Conservation (phyloP, 495 filamentous ascomycete genomes). For the Aspergillus steynii region DNA sequence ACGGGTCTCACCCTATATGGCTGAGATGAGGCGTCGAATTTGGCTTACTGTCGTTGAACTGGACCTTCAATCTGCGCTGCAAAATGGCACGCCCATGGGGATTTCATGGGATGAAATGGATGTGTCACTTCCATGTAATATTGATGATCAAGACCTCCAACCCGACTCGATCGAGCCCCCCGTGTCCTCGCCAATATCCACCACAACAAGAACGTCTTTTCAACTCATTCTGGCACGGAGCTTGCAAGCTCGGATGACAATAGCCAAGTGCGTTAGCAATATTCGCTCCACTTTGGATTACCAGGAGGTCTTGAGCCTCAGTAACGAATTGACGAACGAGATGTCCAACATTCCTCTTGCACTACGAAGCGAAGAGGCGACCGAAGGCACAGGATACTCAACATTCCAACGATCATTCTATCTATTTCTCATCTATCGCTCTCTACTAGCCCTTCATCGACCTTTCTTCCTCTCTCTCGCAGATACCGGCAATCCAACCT, state of each 20-base stretch:
- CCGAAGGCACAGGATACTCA: neutral
- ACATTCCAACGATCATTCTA: slow-evolving; percentile 8
- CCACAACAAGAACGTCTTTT: neutral
- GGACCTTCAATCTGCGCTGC: neutral
- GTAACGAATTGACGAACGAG: neutral
- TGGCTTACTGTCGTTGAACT: neutral
- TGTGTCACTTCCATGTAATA: neutral
- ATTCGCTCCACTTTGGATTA: neutral
- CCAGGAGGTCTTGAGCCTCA: neutral
- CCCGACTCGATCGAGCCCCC: neutral
- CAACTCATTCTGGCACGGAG: neutral
- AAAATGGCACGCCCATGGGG: neutral
- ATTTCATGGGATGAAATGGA: slow-evolving; percentile 1
- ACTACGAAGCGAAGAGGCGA: neutral
- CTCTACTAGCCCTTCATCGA: slow-evolving; percentile 14
- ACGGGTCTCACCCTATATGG: neutral
- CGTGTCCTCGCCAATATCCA: neutral
- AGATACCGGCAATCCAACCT: neutral
- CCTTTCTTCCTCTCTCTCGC: slow-evolving; percentile 11
- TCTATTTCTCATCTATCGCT: slow-evolving; percentile 14
- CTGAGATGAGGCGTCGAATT: neutral
- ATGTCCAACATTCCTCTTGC: neutral
- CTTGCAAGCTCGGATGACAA: neutral
- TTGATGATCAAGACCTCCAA: neutral
- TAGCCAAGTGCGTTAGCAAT: neutral